These are phyloP conservation scores for Parmelia sp. DNA, from an alignment of 495 filamentous ascomycete genomes.

Conservation along the genomic window DNA sequence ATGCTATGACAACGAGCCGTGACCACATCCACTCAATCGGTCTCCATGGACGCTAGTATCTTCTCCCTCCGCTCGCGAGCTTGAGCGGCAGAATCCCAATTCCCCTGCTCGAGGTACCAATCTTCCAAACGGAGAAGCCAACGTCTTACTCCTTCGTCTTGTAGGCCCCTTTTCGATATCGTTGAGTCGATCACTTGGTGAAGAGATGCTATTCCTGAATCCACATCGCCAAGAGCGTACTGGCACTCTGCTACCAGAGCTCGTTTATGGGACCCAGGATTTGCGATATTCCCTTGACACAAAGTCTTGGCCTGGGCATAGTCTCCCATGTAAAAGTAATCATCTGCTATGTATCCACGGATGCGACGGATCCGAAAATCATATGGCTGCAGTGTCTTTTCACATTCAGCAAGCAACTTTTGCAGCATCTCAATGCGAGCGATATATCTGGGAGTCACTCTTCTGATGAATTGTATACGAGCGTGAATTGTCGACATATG, in stretches of 20 bases:
- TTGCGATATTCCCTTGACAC: neutral
- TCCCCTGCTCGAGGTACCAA: constrained; percentile 24
- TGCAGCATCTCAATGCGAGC: neutral
- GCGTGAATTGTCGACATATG: neutral
- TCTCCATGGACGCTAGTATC: neutral
- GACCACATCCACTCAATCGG: neutral
- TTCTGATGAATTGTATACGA: neutral
- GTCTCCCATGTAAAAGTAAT: rapidly evolving
- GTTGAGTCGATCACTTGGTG: neutral
- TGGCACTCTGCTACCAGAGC: constrained; percentile 6
- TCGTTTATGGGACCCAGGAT: neutral
- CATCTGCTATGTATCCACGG: neutral
- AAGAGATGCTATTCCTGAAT: neutral
- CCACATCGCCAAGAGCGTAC: constrained; percentile 1
- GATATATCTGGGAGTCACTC: too few species aligned
- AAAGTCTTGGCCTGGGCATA: neutral
- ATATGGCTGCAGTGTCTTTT: neutral
- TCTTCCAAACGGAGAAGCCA: neutral
- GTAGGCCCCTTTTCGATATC: neutral
- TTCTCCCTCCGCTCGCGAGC: neutral
- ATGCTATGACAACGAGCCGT: neutral
- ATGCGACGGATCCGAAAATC: neutral
- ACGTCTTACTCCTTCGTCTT: neutral
- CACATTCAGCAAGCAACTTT: constrained; percentile 1
- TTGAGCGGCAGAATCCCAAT: constrained; percentile 24